These are phyloP conservation scores for Penicillium brevicompactum DNA, from an alignment of 2,329 filamentous ascomycete genomes.

Conservation along the genomic window DNA sequence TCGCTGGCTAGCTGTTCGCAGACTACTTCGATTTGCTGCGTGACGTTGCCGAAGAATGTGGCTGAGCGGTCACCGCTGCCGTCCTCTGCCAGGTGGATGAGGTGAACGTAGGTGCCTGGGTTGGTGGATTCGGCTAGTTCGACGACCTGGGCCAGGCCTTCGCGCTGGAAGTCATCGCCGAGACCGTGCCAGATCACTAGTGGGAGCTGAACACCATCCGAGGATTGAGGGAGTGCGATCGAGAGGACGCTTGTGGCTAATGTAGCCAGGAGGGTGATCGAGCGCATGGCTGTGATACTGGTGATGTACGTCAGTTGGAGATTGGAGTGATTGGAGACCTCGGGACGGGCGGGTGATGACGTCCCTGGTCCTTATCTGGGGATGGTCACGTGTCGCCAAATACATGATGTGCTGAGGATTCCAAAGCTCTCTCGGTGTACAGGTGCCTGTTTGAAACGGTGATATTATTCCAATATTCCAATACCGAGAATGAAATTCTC, in stretches of 20 bases:
- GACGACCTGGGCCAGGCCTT: constrained; percentile 72
- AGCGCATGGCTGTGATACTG: constrained; percentile 9
- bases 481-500: too few relatives aligned
- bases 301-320: neutral
- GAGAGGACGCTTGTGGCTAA: constrained; percentile 18
- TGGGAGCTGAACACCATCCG: constrained; percentile 63
- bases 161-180: constrained; percentile 67
- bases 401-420: neutral
- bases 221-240: constrained; percentile 18
- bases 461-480: too few relatives aligned
- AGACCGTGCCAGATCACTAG: constrained; percentile 92
- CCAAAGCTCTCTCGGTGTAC: too few relatives aligned
- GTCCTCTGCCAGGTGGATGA: constrained; percentile 70
- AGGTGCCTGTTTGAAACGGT: too few relatives aligned
- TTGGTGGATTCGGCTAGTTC: constrained; percentile 71
- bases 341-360: constrained; percentile 4
- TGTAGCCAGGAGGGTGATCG: constrained; percentile 19
- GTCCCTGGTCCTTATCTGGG: constrained; percentile 2
- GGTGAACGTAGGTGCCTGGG: constrained; percentile 83
- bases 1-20: constrained; percentile 76
- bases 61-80: constrained; percentile 72
- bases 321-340: too few relatives aligned
- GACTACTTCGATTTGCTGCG: constrained; percentile 72
- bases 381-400: constrained; percentile 16
- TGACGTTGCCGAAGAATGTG: constrained; percentile 90